These are phyloP conservation scores for Sugiyamaella xylanicola DNA, from an alignment of 1,139 yeast species.

Conservation along the genomic window DNA sequence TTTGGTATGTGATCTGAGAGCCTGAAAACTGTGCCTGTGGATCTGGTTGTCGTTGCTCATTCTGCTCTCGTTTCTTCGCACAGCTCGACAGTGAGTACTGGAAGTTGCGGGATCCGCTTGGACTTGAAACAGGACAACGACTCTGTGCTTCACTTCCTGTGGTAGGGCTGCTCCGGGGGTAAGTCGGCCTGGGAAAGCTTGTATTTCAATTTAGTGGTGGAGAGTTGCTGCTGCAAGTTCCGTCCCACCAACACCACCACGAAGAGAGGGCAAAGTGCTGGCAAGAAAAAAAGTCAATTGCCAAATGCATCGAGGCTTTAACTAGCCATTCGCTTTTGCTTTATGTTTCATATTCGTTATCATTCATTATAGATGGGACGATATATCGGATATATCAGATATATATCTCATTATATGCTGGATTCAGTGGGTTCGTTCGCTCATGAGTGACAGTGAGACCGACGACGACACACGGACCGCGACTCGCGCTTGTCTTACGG, in stretches of 20 bases:
- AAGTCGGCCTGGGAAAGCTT: not conserved
- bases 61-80: too few relatives aligned
- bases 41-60: not conserved
- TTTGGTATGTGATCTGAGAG: slow-evolving; percentile 11
- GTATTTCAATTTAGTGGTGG: too few relatives aligned
- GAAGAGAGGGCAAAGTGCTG: too few relatives aligned
- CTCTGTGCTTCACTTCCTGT: too few relatives aligned
- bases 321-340: too few relatives aligned
- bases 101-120: too few relatives aligned
- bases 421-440: not conserved
- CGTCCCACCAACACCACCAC: not conserved
- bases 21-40: not conserved
- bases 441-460: not conserved
- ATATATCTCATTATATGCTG: not conserved
- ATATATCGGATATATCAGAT: not conserved
- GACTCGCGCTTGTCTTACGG: too few relatives aligned
- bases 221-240: not conserved
- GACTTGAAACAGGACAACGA: too few relatives aligned
- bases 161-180: not conserved
- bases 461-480: too few relatives aligned
- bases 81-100: too few relatives aligned
- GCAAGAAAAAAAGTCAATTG: too few relatives aligned
- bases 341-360: not conserved
- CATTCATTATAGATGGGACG: not conserved
- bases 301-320: not conserved